Conservation (phyloP, 495 filamentous ascomycete genomes). For the Hyaloscypha hepaticicola region DNA sequence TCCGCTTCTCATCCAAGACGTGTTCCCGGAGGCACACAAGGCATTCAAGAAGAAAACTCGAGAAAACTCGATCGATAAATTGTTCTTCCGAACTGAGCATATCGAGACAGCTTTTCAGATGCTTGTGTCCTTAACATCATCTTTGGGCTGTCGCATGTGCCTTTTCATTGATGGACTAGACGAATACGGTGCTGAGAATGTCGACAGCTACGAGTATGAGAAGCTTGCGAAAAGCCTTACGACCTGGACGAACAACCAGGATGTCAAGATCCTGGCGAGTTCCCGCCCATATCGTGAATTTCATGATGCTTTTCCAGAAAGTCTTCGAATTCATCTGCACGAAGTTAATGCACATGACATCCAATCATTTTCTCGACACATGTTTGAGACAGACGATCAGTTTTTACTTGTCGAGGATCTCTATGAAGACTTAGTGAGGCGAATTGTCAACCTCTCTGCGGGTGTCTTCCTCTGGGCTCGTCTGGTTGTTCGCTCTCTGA, state of each 20-base stretch:
- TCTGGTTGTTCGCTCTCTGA: neutral
- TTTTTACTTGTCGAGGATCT: neutral
- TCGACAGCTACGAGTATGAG: neutral
- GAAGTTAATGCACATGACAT: neutral
- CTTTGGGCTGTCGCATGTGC: neutral
- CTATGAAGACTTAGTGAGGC: neutral
- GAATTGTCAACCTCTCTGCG: neutral
- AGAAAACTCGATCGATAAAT: neutral
- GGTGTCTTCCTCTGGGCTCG: neutral
- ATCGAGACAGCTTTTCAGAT: neutral
- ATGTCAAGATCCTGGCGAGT: conserved; percentile 1
- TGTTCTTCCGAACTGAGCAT: neutral
- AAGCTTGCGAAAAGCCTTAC: neutral
- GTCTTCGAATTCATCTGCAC: neutral
- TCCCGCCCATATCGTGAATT: neutral
- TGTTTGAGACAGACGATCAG: neutral
- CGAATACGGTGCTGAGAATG: neutral
- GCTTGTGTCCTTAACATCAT: neutral
- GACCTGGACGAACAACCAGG: neutral
- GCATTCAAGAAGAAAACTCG: neutral
- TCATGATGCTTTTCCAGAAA: neutral
- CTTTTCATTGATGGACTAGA: neutral
- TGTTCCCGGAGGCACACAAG: neutral
- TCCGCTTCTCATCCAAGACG: neutral
- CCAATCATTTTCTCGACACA: neutral